Base-by-base conservation (phyloP, 2,329 filamentous ascomycete species). In the Aspergillus brasiliensis region DNA sequence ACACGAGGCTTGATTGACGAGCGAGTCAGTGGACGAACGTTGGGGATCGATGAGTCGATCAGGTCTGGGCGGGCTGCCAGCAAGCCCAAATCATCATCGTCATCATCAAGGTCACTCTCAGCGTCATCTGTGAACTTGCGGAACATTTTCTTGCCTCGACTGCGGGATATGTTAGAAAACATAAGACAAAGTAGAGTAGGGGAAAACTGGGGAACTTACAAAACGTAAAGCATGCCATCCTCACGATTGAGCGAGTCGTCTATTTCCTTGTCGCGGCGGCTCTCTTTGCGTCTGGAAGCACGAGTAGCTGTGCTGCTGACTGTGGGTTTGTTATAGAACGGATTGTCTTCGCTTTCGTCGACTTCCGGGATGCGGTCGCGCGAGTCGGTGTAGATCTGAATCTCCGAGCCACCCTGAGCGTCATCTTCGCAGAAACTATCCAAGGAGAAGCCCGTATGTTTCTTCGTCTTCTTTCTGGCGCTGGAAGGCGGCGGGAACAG, bases 331-430 rank as follows among this genome's bases (percentile, higher is more conserved):
- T 76, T 78, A 51, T 81, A 67, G 66, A 88, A 88, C 0, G 84
- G 84, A 65, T 88, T 88, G 56, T 82, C 80, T 49, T 81, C 77
- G 34, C 75, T 78, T 4, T 78, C 69, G 62, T 84, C 83, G 2
- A 81, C 59, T 52, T 82, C 78, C 13, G 86, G 86, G 31, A 88
- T 76, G 48, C 84, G 82, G 68, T 88, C 86, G 64, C 86, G 83
- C 25, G 83, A 83, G 66, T 89, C 86, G n/a, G 85, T 87, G 74
- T 82, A 88, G 62, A 88, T 85, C 53, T 83, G 73, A 48, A 87
- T 83, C 56, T 78, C 73, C 4, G 74, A 71, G 42, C 78, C 74
- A 21, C 63, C 68, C 19, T 65, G 64, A 19, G 62, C 61, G 13
- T 70, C 58, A 28, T 76, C 69, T 13, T 76, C 71, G 27, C 70